Evolutionary conservation across 2,329 filamentous ascomycete species (phyloP), one percentile per base, ranked within the genome.

Genomic region (Neurospora sp.): DNA sequence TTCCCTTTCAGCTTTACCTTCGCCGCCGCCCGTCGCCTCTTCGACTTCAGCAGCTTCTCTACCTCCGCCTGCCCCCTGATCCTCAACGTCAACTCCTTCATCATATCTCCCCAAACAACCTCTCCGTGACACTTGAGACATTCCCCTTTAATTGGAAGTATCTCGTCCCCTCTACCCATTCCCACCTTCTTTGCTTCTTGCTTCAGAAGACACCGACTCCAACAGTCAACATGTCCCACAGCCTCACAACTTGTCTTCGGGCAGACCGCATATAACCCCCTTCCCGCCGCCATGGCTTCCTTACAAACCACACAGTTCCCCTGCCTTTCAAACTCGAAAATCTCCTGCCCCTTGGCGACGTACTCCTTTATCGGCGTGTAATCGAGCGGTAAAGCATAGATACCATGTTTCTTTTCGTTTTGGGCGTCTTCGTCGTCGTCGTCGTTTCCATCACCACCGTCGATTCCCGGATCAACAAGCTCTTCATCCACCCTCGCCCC

Each of bases 31-130:
- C 76, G 75, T 58, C 74, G 78, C 43, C 79, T 77, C 70, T 79
- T 82, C 74, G 77, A 80, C 76, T 88, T 92, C 74, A 93, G 83
- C 36, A 97, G 76, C 73, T 88, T 88, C 52, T 89, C 86, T 0
- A 94, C 81, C 73, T 93, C 90, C 70, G 91, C 90, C 69, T 85
- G 80, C 0, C 91, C 93, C 33, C 92, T 86, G 42, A 87, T 82
- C 39, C 95, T 86, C 67, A 97, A 80, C 68, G 86, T 96, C 74
- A 97, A 80, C 77, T 97, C 94, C 77, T 89, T 94, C 82, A 96
- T 91, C 81, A 97, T 87, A 67, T 91, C 87, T 0, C 84, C 83
- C 95, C 95, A 98, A 68, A 83, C 78, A 1, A 93, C 80, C 4
- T 82, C 79, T 0, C 83, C 82, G 1, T 84, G 80, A 77, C 95